Conservation (phyloP, 2,329 filamentous ascomycete genomes). For the Beauveria sp. region DNA sequence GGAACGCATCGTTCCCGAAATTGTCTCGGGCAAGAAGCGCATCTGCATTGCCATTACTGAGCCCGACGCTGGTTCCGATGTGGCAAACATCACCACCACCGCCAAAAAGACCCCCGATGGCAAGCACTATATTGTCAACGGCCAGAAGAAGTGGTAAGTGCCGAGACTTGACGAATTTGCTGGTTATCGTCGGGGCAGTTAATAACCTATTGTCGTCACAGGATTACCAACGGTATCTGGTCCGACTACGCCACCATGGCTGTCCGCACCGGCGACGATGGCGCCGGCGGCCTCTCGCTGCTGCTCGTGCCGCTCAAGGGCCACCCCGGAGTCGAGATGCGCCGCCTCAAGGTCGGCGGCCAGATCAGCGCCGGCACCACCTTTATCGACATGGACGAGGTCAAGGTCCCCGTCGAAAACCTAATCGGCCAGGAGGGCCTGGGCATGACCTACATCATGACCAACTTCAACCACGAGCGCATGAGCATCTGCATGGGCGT, state of each 20-base stretch:
- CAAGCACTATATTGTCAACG: slow-evolving; percentile 63
- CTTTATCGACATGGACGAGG: slow-evolving; percentile 46
- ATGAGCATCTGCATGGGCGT: slow-evolving; percentile 13
- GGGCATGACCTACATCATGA: slow-evolving; percentile 36
- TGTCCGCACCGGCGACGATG: slow-evolving; percentile 48
- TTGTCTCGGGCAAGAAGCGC: slow-evolving; percentile 58
- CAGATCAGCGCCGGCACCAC: slow-evolving; percentile 56
- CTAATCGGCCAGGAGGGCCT: slow-evolving; percentile 44
- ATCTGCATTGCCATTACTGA: slow-evolving; percentile 75
- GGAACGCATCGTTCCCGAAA: slow-evolving; percentile 58
- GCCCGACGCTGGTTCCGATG: slow-evolving; percentile 64
- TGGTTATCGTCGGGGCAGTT: too few species aligned
- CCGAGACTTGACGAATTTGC: background rate
- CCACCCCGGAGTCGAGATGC: slow-evolving; percentile 14
- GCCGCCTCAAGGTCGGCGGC: slow-evolving; percentile 53
- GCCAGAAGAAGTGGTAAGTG: slow-evolving; percentile 65
- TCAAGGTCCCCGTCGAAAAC: slow-evolving; percentile 43
- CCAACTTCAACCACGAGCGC: slow-evolving; percentile 48
- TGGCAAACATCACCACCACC: slow-evolving; percentile 64
- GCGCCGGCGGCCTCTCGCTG: slow-evolving; percentile 44
- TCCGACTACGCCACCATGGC: slow-evolving; percentile 57
- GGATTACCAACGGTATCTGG: slow-evolving; percentile 53
- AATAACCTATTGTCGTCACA: background rate
- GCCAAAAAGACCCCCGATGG: slow-evolving; percentile 56
- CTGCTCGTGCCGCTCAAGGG: slow-evolving; percentile 42